Conservation (phyloP, 2,329 filamentous ascomycete species). For the Clarireedia sp. region DNA sequence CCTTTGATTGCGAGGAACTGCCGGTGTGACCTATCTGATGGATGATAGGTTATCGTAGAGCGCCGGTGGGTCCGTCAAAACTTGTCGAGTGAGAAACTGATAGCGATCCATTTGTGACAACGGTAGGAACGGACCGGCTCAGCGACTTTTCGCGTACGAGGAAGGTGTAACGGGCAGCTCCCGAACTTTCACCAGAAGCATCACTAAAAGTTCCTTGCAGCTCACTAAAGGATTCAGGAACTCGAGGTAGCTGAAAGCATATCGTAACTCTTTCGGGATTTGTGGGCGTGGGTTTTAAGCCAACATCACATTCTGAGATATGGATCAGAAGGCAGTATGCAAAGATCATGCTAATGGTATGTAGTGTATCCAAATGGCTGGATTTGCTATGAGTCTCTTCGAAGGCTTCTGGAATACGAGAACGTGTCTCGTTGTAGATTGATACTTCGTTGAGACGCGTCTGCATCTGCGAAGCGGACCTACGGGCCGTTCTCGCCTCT, state of each 20-base stretch:
- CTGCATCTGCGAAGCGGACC: conserved; percentile 3
- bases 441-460: conserved; percentile 1
- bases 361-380: conserved; percentile 1
- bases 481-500: conserved; percentile 16
- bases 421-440: not conserved
- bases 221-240: not conserved
- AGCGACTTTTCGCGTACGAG: conserved; percentile 13
- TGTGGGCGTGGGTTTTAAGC: not conserved
- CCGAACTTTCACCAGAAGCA: not conserved
- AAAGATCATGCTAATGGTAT: not conserved
- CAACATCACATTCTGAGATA: not conserved
- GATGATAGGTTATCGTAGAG: not conserved
- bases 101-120: conserved; percentile 1
- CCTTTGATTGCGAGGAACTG: conserved; percentile 4
- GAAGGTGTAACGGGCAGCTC: not conserved
- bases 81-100: not conserved
- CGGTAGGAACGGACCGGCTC: conserved; percentile 24
- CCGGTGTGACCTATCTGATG: not conserved
- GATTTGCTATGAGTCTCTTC: not conserved
- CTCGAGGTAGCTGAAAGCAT: not conserved
- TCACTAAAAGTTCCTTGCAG: not conserved
- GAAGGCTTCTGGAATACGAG: not conserved
- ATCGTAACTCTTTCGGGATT: not conserved
- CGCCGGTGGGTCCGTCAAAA: not conserved
- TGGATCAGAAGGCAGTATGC: not conserved